phyloP scores from a whole-genome alignment of 768 basidiomycete species.

The Russula foetens region DNA sequence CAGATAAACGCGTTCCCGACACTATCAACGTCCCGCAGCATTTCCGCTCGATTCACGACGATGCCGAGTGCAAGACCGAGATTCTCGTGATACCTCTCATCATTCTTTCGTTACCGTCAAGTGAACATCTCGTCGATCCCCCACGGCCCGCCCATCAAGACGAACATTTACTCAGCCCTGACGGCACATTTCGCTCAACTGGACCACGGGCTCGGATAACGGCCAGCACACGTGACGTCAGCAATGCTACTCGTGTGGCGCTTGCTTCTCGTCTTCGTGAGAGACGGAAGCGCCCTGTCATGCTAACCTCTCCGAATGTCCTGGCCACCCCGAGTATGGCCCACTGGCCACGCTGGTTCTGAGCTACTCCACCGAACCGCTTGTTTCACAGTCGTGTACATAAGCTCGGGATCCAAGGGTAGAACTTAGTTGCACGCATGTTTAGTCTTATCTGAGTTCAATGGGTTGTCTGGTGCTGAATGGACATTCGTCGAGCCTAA shows the following conservation, averaged over 20 bases:
- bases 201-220: neutral
- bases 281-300: neutral
- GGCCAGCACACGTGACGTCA: neutral
- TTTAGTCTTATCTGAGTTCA: too few relatives aligned
- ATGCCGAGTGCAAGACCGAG: neutral
- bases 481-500: too few relatives aligned
- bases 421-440: too few relatives aligned
- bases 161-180: constrained; percentile 6
- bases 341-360: constrained; percentile 15
- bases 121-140: neutral
- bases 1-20: neutral
- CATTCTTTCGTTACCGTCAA: constrained; percentile 9
- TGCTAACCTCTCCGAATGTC: neutral
- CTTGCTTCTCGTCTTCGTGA: constrained; percentile 7
- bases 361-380: neutral
- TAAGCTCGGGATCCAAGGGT: neutral
- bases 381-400: neutral
- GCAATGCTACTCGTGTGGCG: neutral
- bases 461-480: too few relatives aligned
- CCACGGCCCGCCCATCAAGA: neutral
- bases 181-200: constrained; percentile 10
- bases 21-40: neutral
- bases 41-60: neutral
- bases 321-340: neutral
- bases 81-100: constrained; percentile 3